Evolutionary conservation across 2,329 filamentous ascomycete genomes (phyloP), one percentile per base, ranked within the genome.

Genomic region (Sporothrix dimorphospora): DNA sequence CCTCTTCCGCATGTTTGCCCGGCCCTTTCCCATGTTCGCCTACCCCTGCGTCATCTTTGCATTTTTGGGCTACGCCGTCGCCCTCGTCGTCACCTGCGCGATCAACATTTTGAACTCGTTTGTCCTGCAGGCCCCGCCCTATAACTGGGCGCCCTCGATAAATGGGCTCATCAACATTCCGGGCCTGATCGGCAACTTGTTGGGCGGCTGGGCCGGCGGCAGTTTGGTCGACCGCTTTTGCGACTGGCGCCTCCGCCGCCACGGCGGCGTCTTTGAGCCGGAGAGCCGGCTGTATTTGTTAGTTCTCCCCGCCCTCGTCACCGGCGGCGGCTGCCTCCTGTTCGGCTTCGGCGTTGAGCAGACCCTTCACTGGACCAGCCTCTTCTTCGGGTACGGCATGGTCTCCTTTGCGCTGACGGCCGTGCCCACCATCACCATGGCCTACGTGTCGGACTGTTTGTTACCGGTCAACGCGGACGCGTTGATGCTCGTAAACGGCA

Each of bases 381-480:
- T 85, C 65, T 84, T 84, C 75, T 81, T 85, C 69, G 82, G 82
- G 3, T 84, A 84, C 70, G 83, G 83, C 19, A 81, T 85, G 81
- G 79, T 84, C 3, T 79, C 80, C 2, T 79, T 84, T 12, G 81
- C 82, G 1, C 75, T 85, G 57, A 83, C 83, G n/a, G 81, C 80
- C 1, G 79, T 83, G 12, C 81, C 82, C 21, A 81, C 80, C 42
- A 80, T 81, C 53, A 83, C 82, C 1, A 82, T 84, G 81, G 82
- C 82, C 5, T 85, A 85, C 73, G 82, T 84, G 9, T 81, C 78
- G 0, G 79, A 80, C 66, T 79, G 78, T 19, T 47, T 80, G 59
- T 71, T 79, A 27, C 77, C 78, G 2, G 77, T 80, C 21, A 79
- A 79, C 51, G 68, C 76, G 24, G 79, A 80, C 69, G 78, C 78